These are phyloP conservation scores for Coniosporium apollinis DNA, from an alignment of 495 filamentous ascomycete genomes.

Conservation along the genomic window DNA sequence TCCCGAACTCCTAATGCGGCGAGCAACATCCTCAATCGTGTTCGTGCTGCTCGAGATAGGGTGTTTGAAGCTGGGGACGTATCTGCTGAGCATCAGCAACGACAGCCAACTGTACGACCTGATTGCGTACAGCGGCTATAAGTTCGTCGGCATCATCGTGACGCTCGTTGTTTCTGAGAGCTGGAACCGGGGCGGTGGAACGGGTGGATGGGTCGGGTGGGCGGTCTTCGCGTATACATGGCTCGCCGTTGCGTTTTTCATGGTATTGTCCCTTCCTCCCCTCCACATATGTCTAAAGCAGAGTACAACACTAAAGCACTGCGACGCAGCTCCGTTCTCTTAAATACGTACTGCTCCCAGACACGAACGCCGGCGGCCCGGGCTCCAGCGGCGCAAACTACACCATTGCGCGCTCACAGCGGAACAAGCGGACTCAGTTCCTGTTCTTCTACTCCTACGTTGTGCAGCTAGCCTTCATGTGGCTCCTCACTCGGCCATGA, in stretches of 20 bases:
- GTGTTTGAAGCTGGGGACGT: slow-evolving; percentile 77
- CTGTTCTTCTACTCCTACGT: slow-evolving; percentile 89
- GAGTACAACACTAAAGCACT: slow-evolving; percentile 1
- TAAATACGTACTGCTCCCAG: slow-evolving; percentile 89
- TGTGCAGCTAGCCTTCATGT: slow-evolving; percentile 89
- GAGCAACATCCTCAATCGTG: slow-evolving; percentile 64
- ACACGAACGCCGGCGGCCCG: slow-evolving; percentile 46
- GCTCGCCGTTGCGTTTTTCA: slow-evolving; percentile 83
- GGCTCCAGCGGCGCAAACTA: slow-evolving; percentile 49
- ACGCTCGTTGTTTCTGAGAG: slow-evolving; percentile 65
- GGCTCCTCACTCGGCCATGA: slow-evolving; percentile 63
- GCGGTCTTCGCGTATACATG: slow-evolving; percentile 78
- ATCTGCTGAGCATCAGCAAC: slow-evolving; percentile 82
- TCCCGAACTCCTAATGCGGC: slow-evolving; percentile 78
- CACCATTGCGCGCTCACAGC: slow-evolving; percentile 66
- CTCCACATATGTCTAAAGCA: neutral
- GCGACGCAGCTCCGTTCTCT: slow-evolving; percentile 62
- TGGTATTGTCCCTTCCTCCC: slow-evolving; percentile 38
- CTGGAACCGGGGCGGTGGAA: slow-evolving; percentile 57
- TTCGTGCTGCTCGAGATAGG: slow-evolving; percentile 77
- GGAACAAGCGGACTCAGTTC: slow-evolving; percentile 84
- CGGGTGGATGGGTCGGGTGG: slow-evolving; percentile 80
- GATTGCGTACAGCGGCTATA: slow-evolving; percentile 93
- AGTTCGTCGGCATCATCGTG: slow-evolving; percentile 90
- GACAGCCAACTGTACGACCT: slow-evolving; percentile 77